Base-by-base conservation (phyloP, 371 early-diverging fungal genomes). In the Thermomucor indicae-seudaticae region DNA sequence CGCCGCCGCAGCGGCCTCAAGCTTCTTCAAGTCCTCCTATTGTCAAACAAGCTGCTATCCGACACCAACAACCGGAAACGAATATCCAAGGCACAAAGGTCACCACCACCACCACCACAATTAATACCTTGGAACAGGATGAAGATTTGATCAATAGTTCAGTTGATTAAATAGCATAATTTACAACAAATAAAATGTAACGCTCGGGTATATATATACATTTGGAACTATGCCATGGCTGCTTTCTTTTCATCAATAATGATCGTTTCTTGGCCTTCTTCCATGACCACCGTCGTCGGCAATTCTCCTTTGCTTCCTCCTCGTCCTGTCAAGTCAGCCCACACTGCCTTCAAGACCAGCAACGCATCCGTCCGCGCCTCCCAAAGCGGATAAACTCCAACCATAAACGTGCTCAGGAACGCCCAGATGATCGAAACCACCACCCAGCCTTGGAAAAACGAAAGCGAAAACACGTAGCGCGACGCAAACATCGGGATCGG, bases 371-470 rank as follows among this genome's bases (percentile, higher is more conserved):
- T 53, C 4, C 85, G 71, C 1, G 83, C 68, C 48, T 85, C 86
- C 65, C 65, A 70, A 0, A 85, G 35, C 0, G 86, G 86, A 47
- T 77, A 82, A 29, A 85, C 48, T 16, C 77, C 79, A 20, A 83
- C 83, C 0, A 73, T 74, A 38, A 68, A 41, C 0, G 82, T 64
- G 24, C 81, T 72, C 28, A 70, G 58, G 41, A 84, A 70, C 7
- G 76, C 71, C 87, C 87, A 86, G 25, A 78, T 63, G 32, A 86
- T 74, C 27, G 79, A 72, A 2, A 86, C 67, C 0, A 76, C 55
- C 3, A 86, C 78, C 86, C 86, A 86, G 0, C 83, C 83, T 0
- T 80, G 81, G 51, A 86, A 86, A 68, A 86, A 86, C 0, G 65
- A 54, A 24, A 65, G 66, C 6, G 76, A 62, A 54, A 86, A 86